Percentiles rank a stretch among this genome's conserved stretches.
phyloP scores from a whole-genome alignment of 352 stramenopile species.

The Globisporangium carolinianum region DNA sequence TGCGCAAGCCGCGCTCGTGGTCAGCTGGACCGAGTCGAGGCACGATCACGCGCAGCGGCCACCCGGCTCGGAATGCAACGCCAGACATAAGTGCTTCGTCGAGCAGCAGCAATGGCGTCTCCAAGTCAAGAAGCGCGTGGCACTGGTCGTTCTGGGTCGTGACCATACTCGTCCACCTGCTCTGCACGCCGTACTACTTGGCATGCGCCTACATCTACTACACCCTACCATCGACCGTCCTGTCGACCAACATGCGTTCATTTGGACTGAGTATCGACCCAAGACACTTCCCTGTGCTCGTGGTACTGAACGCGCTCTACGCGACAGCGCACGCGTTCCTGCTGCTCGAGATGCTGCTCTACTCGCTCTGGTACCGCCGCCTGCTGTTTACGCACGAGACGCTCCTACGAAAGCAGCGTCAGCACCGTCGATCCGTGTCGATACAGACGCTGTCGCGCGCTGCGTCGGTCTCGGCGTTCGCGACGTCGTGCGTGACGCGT shows the following conservation, averaged over 20 bases:
- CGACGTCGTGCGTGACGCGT: neutral
- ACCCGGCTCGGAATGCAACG: neutral
- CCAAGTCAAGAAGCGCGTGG: neutral
- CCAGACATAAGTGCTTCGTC: neutral
- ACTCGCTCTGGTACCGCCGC: constrained; percentile 1
- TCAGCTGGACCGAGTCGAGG: neutral
- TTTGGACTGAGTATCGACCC: constrained; percentile 13
- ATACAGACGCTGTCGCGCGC: neutral
- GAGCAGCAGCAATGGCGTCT: neutral
- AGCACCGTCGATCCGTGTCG: neutral
- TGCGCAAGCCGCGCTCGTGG: no score
- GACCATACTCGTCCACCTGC: constrained; percentile 4
- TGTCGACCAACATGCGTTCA: constrained; percentile 11
- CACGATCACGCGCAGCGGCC: neutral
- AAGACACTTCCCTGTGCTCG: constrained; percentile 9
- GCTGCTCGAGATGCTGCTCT: constrained; percentile 8
- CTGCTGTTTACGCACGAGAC: constrained; percentile 10
- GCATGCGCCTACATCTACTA: constrained; percentile 7
- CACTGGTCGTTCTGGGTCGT: constrained; percentile 10
- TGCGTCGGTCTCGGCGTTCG: neutral
- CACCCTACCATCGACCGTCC: constrained; percentile 7
- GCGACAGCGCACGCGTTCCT: neutral
- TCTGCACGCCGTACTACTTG: constrained; percentile 7
- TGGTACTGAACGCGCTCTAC: constrained; percentile 6
- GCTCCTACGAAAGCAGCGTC: neutral